These are phyloP conservation scores for Cochlearia excelsa DNA, from an alignment of 345 rosid genomes.

Conservation along the genomic window DNA sequence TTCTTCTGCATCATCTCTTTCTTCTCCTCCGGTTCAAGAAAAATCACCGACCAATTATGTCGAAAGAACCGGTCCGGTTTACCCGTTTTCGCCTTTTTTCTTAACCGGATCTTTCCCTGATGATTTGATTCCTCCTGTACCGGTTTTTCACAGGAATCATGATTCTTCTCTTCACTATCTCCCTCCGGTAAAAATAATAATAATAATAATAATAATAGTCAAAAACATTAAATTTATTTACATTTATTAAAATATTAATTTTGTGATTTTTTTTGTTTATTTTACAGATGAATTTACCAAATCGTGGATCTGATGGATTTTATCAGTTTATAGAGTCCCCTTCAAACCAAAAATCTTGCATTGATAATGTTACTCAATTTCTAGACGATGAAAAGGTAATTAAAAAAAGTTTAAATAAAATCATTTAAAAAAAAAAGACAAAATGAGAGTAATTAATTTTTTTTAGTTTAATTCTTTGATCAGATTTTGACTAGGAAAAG, in stretches of 20 bases:
- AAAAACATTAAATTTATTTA: background rate
- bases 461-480: background rate
- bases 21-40: conserved; percentile 23
- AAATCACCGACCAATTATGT: conserved; percentile 22
- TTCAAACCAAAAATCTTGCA: conserved; percentile 52
- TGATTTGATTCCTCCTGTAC: conserved; percentile 41
- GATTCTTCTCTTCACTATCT: conserved; percentile 35
- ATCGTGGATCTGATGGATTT: conserved; percentile 37
- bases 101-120: conserved; percentile 35
- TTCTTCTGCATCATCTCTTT: background rate
- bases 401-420: background rate
- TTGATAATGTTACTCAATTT: conserved; percentile 25
- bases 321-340: conserved; percentile 55
- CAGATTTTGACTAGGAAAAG: conserved; percentile 48
- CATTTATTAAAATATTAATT: too few relatives aligned
- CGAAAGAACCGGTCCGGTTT: conserved; percentile 28
- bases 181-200: conserved; percentile 38
- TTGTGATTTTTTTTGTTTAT: background rate
- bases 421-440: background rate
- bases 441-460: background rate
- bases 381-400: background rate
- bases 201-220: background rate
- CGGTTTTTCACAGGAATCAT: conserved; percentile 37
- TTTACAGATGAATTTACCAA: conserved; percentile 45
- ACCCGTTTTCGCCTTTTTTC: conserved; percentile 32